A percentile compares a stretch with the other conserved stretches of the same genome.
Conservation (phyloP, 2,329 filamentous ascomycete species). For the Fusarium palustre region DNA sequence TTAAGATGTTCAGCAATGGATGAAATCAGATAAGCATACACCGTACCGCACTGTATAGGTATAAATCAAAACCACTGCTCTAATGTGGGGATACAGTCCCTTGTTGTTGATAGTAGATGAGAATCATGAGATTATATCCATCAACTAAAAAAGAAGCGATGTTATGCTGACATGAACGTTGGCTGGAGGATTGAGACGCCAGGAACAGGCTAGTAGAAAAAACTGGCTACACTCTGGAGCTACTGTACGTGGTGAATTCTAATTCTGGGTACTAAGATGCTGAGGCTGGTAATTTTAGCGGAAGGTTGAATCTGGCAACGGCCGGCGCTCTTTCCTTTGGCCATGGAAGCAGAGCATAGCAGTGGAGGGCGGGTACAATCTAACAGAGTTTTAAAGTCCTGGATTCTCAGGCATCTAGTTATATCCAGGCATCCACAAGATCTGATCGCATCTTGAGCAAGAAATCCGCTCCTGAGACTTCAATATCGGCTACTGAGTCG, state of each 20-base stretch:
- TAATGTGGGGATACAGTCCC: conserved; percentile 20
- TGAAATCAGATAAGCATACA: conserved; percentile 29
- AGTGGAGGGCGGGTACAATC: background rate
- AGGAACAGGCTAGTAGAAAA: conserved; percentile 8
- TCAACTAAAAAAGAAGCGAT: conserved; percentile 13
- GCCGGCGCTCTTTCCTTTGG: conserved; percentile 9
- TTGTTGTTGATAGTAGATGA: background rate
- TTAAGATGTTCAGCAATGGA: conserved; percentile 11
- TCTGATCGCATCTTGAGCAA: background rate
- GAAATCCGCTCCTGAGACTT: conserved; percentile 2
- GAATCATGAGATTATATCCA: conserved; percentile 28
- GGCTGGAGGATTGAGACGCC: conserved; percentile 33
- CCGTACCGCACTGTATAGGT: conserved; percentile 17
- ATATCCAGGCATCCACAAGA: background rate
- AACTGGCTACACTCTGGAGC: conserved; percentile 1
- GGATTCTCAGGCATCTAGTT: background rate
- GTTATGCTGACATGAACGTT: conserved; percentile 21
- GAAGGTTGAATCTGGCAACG: conserved; percentile 12
- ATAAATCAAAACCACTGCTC: conserved; percentile 1
- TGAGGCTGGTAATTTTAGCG: conserved; percentile 22
- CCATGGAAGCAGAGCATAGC: conserved; percentile 2
- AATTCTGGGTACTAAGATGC: background rate
- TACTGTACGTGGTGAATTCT: background rate
- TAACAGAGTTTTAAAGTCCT: background rate
- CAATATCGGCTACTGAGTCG: conserved; percentile 31